These are phyloP conservation scores for Alisma plantagoaquatica DNA, from an alignment of 106 monocot genomes.

Conservation along the genomic window DNA sequence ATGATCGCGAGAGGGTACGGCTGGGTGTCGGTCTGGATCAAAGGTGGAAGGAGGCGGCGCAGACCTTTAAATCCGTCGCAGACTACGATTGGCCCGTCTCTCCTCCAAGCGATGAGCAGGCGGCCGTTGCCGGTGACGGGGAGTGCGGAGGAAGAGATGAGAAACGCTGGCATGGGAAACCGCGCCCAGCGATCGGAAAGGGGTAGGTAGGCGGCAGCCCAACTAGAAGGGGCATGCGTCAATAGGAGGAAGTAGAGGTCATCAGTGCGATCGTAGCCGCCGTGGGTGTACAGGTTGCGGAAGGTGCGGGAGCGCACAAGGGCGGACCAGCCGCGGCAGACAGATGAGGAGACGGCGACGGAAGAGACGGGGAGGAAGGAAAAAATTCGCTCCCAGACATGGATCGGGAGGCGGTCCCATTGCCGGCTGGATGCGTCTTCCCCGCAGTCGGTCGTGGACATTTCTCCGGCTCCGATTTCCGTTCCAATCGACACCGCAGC, in stretches of 20 bases:
- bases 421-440: not conserved
- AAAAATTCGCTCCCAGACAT: conserved; percentile 13
- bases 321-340: conserved; percentile 9
- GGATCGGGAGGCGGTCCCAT: conserved; percentile 6
- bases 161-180: not conserved
- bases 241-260: conserved; percentile 22
- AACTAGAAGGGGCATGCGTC: not conserved
- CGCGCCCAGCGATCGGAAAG: conserved; percentile 3
- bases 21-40: conserved; percentile 5
- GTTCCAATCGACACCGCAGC: no score
- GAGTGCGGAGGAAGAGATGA: not conserved
- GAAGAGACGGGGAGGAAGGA: conserved; percentile 17
- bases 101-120: not conserved
- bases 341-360: conserved; percentile 2
- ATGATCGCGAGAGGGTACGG: conserved; percentile 13
- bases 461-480: no score
- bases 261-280: not conserved
- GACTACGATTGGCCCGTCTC: not conserved
- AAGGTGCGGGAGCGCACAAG: conserved; percentile 3
- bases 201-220: conserved; percentile 6
- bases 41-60: not conserved
- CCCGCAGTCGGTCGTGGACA: not conserved
- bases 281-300: conserved; percentile 11
- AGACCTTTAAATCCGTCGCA: conserved; percentile 6
- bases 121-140: not conserved